A percentile compares a stretch with the other conserved stretches of the same genome.
phyloP scores from a whole-genome alignment of 495 filamentous ascomycete genomes.

The Hypoxylon cercidicola region DNA sequence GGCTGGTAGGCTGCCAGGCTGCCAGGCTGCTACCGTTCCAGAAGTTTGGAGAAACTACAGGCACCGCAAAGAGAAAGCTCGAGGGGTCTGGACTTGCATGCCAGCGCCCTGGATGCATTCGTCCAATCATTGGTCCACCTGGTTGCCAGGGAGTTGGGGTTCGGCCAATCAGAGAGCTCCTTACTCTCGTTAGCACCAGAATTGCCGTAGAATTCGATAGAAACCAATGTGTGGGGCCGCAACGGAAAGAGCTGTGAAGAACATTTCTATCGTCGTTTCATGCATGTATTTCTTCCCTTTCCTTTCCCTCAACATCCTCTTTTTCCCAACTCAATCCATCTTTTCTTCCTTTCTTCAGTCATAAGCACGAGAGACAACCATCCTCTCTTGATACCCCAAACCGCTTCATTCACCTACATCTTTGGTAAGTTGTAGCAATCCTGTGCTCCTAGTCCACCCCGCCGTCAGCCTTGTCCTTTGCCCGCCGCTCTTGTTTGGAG shows the following conservation, averaged over 20 bases:
- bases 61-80: constrained; percentile 36
- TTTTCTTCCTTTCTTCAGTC: constrained; percentile 19
- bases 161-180: constrained; percentile 39
- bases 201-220: constrained; percentile 51
- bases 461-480: constrained; percentile 40
- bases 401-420: constrained; percentile 12
- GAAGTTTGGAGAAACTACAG: constrained; percentile 39
- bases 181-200: constrained; percentile 25
- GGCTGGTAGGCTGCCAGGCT: neutral
- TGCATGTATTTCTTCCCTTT: constrained; percentile 32
- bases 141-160: constrained; percentile 37
- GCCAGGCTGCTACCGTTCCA: constrained; percentile 7
- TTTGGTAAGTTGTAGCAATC: constrained; percentile 39
- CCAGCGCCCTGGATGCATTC: constrained; percentile 28
- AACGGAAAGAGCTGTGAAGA: constrained; percentile 46
- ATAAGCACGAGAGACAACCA: constrained; percentile 19
- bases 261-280: constrained; percentile 36
- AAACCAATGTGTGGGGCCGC: constrained; percentile 47
- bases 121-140: constrained; percentile 35
- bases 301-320: constrained; percentile 37
- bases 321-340: constrained; percentile 12
- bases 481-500: constrained; percentile 5
- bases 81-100: constrained; percentile 18
- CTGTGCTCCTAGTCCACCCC: constrained; percentile 3
- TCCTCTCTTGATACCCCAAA: constrained; percentile 40